Base-by-base conservation (phyloP, 2,329 filamentous ascomycete genomes). In the Zymoseptoria passerinii region DNA sequence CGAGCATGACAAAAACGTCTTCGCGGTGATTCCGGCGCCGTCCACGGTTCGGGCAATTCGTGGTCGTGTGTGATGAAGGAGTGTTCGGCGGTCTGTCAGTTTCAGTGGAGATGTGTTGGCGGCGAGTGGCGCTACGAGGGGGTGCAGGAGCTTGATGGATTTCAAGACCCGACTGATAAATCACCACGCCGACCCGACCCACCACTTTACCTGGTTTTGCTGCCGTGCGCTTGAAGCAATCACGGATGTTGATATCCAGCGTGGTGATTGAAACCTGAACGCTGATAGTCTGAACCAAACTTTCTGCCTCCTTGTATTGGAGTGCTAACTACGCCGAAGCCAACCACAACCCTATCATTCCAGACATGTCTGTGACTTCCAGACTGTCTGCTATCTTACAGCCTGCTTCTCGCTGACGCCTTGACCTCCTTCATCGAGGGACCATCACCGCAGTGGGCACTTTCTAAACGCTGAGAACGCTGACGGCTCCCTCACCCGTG, bases 401-500 rank as follows among this genome's bases (percentile, higher is more conserved):
- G 23, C 52, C 50, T 50, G 57, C 54, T 50, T 10, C 18, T 35
- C 55, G 35, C 13, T 16, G 13, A 13, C n/a, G 13, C 35, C 7
- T 27, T 23, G 50, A 35, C 58, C 20, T 27, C 29, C 13, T 13
- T 50, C 48, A 58, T 27, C 29, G 10, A 7, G 35, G 35, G 9
- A 40, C 35, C 35, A 51, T 51, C 49, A 28, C 49, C 9, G 19
- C 49, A 13, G 27, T 51, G 19, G 49, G 18, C 35, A 44, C 35
- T 44, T n/a, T 44, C 35, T 52, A 68, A 23, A 63, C 60, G 56
- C 65, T 80, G 63, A 95, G 77, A 63, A 94, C 81, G 59, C 83
- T 89, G 55, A 97, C 75, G 51, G 85, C 82, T 16, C 92, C 92
- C 53, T 92, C 87, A 16, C 77, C 79, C 67, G 88, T 89, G 63